phyloP scores from a whole-genome alignment of 2,329 filamentous ascomycete genomes.

The Plenodomus lindquistii region DNA sequence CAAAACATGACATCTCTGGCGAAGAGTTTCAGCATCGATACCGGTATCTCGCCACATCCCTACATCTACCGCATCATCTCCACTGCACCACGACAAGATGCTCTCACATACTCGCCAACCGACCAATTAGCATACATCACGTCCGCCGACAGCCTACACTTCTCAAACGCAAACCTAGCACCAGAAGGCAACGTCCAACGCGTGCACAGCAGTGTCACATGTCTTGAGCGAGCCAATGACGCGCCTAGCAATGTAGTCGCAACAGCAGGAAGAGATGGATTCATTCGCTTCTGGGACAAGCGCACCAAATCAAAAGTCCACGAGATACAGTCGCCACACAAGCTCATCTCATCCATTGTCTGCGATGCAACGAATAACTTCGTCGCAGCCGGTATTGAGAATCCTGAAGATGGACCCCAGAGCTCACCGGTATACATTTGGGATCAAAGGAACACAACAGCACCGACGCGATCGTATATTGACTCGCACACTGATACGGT shows the following conservation, averaged over 20 bases:
- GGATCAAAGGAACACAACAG: constrained; percentile 47
- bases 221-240: constrained; percentile 60
- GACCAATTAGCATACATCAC: constrained; percentile 63
- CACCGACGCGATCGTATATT: constrained; percentile 45
- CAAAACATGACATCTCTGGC: constrained; percentile 24
- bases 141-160: constrained; percentile 70
- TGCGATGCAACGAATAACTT: constrained; percentile 60
- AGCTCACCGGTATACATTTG: constrained; percentile 46
- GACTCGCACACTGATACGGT: constrained; percentile 62
- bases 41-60: constrained; percentile 37
- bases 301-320: constrained; percentile 55
- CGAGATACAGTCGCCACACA: constrained; percentile 47
- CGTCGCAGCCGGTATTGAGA: constrained; percentile 74
- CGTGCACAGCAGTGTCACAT: constrained; percentile 66
- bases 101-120: constrained; percentile 34
- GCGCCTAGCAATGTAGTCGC: constrained; percentile 59
- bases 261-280: constrained; percentile 73
- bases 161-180: constrained; percentile 62
- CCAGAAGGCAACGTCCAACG: constrained; percentile 55
- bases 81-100: constrained; percentile 35
- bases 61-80: constrained; percentile 47
- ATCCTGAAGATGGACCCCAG: constrained; percentile 56
- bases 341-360: constrained; percentile 66
- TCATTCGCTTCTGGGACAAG: constrained; percentile 68
- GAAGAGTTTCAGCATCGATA: constrained; percentile 21